Evolutionary conservation across 495 filamentous ascomycete genomes (phyloP), one percentile per base, ranked within the genome.

Genomic region (Aspergillus saccharolyticus): DNA sequence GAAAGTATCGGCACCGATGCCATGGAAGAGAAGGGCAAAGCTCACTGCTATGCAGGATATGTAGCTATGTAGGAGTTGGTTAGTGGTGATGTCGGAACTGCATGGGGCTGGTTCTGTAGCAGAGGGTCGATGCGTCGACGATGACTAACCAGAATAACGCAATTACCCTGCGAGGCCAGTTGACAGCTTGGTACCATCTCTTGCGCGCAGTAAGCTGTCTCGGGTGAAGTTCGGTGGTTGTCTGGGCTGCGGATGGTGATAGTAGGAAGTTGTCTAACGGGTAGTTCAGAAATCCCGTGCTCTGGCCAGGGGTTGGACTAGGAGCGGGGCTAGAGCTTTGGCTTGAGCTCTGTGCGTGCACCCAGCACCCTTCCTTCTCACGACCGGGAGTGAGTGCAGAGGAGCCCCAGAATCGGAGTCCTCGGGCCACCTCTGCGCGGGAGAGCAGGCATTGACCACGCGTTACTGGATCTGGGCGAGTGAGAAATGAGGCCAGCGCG

Each of bases 401-500:
- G 25, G 3, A 28, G 25, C 25, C 25, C 25, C 44, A 21, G n/a
- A 21, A 19, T 16, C 52, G 52, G 3, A n/a, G 16, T 8, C 24
- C 24, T 25, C 28, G 28, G 17, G n/a, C 19, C 10, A 48, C 30
- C n/a, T 53, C 10, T 1, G 47, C 0, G 12, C 42, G 30, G 0
- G 59, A 61, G 14, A 61, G 39, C 28, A 61, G 20, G 33, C 54
- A 55, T 7, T 20, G 42, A 0, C 49, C 47, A 18, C 51, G 17
- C 0, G 63, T 62, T 1, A 30, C 46, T 24, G 25, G 39, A 46
- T 67, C 65, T 1, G 62, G 62, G 0, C 25, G 43, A 1, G 20
- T n/a, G 3, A 67, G 54, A n/a, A 60, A 67, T 1, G 65, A 67
- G 2, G 62, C 21, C 16, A 67, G 55, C 1, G 62, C 65, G 30